These are phyloP conservation scores for Globisporangium takayamanum DNA, from an alignment of 352 stramenopile genomes.

Conservation along the genomic window DNA sequence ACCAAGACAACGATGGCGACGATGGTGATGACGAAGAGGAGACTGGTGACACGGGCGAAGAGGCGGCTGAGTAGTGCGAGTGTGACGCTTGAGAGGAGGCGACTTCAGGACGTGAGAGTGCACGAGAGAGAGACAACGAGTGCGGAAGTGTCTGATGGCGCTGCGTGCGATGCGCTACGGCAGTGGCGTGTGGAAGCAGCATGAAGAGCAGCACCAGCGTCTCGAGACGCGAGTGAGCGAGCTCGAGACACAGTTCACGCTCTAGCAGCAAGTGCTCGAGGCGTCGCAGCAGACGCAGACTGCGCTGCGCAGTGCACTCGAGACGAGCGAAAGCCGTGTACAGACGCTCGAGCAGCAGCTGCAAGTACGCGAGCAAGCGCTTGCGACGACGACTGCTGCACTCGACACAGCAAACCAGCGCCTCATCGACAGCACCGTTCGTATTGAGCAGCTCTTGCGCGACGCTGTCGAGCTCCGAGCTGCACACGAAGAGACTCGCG, in stretches of 20 bases:
- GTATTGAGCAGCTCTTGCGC: neutral
- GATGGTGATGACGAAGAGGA: conserved; percentile 19
- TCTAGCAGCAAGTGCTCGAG: neutral
- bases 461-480: neutral
- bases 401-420: neutral
- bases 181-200: conserved; percentile 26
- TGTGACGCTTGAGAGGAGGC: too few relatives aligned
- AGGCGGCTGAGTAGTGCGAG: neutral
- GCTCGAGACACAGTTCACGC: conserved; percentile 5
- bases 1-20: conserved; percentile 22
- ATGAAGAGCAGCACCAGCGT: conserved; percentile 17
- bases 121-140: neutral
- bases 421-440: neutral
- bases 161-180: conserved; percentile 22
- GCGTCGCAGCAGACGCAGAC: neutral
- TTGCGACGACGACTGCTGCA: neutral
- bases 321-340: neutral
- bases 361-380: too few relatives aligned
- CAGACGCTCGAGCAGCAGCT: neutral
- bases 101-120: neutral
- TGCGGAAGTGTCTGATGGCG: conserved; percentile 6
- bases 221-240: conserved; percentile 10
- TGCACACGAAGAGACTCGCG: neutral
- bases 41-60: conserved; percentile 4
- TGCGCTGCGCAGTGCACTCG: neutral